Base-by-base conservation (phyloP, 768 basidiomycete genomes). In the Boletus rex-veris region DNA sequence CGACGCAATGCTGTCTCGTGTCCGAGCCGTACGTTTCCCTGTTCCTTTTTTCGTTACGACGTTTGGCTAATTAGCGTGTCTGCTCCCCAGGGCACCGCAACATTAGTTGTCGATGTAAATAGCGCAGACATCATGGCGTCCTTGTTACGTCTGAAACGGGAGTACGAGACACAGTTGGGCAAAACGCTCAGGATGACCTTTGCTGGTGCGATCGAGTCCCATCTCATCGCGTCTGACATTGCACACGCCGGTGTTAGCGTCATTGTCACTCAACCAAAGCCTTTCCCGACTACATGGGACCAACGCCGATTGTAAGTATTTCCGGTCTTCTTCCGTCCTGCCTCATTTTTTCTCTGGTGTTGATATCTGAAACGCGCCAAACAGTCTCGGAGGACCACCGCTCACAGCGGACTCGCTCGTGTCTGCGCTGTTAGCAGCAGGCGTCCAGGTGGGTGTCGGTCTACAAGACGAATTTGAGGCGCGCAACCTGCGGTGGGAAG, bases 51-150 rank as follows among this genome's bases (percentile, higher is more conserved):
- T 35, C 28, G 10, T 16, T 8, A 8, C 2, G 5, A n/a, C 3
- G 21, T 15, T 15, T n/a, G 3, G 35, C 21, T 45, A 50, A 44
- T 28, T 12, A 2, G 21, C 4, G 5, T 7, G 3, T 42, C 18
- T 46, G 19, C 11, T 40, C 18, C 41, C 7, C 43, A 86, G 80
- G 85, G 86, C 16, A 71, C 81, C 9, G 71, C 88, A 36, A 84
- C 86, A 1, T 69, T 92, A 39, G 83, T 91, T 5, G 71, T 90
- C 16, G 78, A 85, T 36, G 84, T 85, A 7, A 73, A 84, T 57
- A 85, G 75, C 61, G 84, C 84, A 14, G 88, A 92, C 61, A 78
- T 84, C 26, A 90, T 92, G 78, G 83, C 85, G 3, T 78, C 80
- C 2, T 70, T 92, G 33, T 67, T 92, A 43, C 74, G 79, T 19